phyloP scores from a whole-genome alignment of 2,329 filamentous ascomycete species.

The Lasiodiplodia gonubiensis region DNA sequence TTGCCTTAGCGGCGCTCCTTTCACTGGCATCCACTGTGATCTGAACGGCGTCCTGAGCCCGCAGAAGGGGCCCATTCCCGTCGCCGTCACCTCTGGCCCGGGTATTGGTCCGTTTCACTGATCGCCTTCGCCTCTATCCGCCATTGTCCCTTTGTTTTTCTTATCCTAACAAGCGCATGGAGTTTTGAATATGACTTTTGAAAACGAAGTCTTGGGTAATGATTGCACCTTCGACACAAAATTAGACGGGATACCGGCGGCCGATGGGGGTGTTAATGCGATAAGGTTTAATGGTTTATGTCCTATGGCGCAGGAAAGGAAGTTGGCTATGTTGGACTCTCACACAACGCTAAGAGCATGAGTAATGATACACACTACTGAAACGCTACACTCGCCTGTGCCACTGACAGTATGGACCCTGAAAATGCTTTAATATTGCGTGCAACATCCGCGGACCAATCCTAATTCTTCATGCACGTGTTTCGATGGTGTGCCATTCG shows the following conservation, averaged over 20 bases:
- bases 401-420: neutral
- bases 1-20: conserved; percentile 27
- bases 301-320: neutral
- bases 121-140: neutral
- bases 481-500: neutral
- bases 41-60: conserved; percentile 21
- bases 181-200: neutral
- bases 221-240: neutral
- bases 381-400: neutral
- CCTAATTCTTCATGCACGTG: neutral
- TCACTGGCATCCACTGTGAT: conserved; percentile 27
- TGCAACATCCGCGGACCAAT: neutral
- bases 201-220: neutral
- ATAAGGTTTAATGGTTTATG: neutral
- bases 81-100: neutral
- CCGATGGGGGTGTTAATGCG: neutral
- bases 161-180: neutral
- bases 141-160: neutral
- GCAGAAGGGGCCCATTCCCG: conserved; percentile 1
- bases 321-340: neutral
- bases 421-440: neutral
- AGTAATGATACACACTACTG: neutral
- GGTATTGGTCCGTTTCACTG: neutral
- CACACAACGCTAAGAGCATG: neutral
- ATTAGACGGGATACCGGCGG: neutral